phyloP scores from a whole-genome alignment of 164 flowering plant genomes.

The Piper betle region DNA sequence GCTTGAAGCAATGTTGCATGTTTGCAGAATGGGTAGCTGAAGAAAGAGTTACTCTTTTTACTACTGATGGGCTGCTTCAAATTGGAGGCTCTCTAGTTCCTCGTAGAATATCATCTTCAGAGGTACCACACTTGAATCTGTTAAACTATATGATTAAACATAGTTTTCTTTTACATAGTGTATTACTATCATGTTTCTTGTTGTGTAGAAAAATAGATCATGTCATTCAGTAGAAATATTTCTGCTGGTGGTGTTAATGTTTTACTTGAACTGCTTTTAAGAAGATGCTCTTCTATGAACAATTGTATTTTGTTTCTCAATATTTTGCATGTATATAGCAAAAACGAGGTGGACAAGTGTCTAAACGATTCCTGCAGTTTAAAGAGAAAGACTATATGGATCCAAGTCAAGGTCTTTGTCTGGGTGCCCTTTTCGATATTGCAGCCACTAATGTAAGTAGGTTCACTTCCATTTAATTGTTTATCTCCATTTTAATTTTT shows the following conservation, averaged over 20 bases:
- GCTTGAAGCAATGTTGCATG: too few relatives aligned
- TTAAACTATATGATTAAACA: neutral
- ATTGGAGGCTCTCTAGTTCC: conserved; percentile 86
- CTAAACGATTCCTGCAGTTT: conserved; percentile 57
- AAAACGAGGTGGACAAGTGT: conserved; percentile 48
- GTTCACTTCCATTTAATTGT: neutral
- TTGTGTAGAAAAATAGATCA: neutral
- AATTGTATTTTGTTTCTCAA: too few relatives aligned
- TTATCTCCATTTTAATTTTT: neutral
- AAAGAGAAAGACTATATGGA: conserved; percentile 94
- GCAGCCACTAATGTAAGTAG: conserved; percentile 86
- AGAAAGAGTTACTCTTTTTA: conserved; percentile 77
- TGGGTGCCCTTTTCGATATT: conserved; percentile 93
- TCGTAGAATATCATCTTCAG: conserved; percentile 34
- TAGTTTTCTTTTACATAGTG: neutral
- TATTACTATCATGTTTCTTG: neutral
- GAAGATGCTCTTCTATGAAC: neutral
- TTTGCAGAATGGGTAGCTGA: conserved; percentile 66
- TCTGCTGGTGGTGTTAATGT: neutral
- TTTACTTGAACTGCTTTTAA: neutral
- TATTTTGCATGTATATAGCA: conserved; percentile 22
- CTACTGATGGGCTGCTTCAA: conserved; percentile 83
- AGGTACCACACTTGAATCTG: conserved; percentile 29
- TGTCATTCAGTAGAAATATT: neutral
- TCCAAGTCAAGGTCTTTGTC: conserved; percentile 78